Percentiles rank a stretch among this genome's conserved stretches.
These are phyloP conservation scores for Clavispora carvajalis DNA, from an alignment of 805 yeast species.

Conservation along the genomic window DNA sequence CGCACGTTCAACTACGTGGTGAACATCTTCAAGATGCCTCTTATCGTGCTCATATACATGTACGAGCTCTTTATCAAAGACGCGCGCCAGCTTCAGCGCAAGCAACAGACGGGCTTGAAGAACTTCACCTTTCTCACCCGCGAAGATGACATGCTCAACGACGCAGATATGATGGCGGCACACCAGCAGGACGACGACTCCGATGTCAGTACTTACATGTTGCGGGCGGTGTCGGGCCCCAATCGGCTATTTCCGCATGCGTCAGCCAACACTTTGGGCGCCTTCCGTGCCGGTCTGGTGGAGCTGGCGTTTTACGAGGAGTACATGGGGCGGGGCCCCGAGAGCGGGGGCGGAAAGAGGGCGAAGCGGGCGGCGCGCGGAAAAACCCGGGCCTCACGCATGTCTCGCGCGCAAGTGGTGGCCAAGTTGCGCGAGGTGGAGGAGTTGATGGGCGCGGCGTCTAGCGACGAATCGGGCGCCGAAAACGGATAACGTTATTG, in stretches of 20 bases:
- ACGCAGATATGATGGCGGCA: conserved; percentile 23
- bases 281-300: conserved; percentile 34
- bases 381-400: neutral
- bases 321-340: conserved; percentile 24
- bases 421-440: conserved; percentile 1
- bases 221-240: neutral
- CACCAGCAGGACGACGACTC: conserved; percentile 13
- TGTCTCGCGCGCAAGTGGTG: neutral
- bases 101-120: conserved; percentile 21
- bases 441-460: neutral
- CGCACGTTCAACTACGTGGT: conserved; percentile 14
- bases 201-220: conserved; percentile 19
- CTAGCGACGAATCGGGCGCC: neutral
- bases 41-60: conserved; percentile 25
- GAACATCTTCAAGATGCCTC: conserved; percentile 32
- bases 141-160: conserved; percentile 27
- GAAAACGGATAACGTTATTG: neutral
- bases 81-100: conserved; percentile 11
- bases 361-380: neutral
- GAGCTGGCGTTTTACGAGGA: conserved; percentile 35
- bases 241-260: conserved; percentile 19
- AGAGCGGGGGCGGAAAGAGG: conserved; percentile 4
- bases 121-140: conserved; percentile 31
- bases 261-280: conserved; percentile 30
- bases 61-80: conserved; percentile 28